Conservation (phyloP, 192 early-diverging fungal genomes). For the Gigaspora rosea region DNA sequence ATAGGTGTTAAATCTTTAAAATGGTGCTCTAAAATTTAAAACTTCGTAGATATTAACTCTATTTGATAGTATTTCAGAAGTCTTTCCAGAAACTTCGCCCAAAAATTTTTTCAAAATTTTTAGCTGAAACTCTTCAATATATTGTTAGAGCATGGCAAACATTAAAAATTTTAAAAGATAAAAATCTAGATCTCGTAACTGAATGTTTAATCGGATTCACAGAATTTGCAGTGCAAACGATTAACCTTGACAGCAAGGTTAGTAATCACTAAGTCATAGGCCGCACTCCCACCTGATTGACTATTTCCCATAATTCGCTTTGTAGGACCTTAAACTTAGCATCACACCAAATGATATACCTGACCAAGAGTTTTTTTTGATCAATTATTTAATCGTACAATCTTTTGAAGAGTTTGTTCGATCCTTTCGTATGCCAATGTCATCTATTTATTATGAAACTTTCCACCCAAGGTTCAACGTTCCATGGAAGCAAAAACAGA, state of each 20-base stretch:
- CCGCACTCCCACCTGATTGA: not conserved
- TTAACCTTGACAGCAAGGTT: not conserved
- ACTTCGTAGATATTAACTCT: not conserved
- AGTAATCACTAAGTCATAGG: not conserved
- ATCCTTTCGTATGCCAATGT: conserved; percentile 2
- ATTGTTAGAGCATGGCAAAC: not conserved
- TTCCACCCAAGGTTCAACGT: conserved; percentile 9
- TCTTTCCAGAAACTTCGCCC: not conserved
- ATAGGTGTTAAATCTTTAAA: not conserved
- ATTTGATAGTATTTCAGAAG: not conserved
- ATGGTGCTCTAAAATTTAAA: not conserved
- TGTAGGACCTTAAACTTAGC: not conserved
- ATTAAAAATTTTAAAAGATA: not conserved
- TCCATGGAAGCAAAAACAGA: conserved; percentile 1
- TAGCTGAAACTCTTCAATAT: not conserved
- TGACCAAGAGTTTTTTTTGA: conserved; percentile 1
- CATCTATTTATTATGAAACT: conserved; percentile 4
- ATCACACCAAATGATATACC: not conserved
- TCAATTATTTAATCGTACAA: not conserved
- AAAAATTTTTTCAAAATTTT: conserved; percentile 6
- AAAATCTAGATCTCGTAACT: not conserved
- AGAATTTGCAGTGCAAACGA: not conserved
- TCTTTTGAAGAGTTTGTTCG: conserved; percentile 7
- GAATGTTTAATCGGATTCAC: conserved; percentile 1
- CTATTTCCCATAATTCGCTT: not conserved